Base-by-base conservation (phyloP, 768 basidiomycete genomes). In the Hypholoma fasciculare region DNA sequence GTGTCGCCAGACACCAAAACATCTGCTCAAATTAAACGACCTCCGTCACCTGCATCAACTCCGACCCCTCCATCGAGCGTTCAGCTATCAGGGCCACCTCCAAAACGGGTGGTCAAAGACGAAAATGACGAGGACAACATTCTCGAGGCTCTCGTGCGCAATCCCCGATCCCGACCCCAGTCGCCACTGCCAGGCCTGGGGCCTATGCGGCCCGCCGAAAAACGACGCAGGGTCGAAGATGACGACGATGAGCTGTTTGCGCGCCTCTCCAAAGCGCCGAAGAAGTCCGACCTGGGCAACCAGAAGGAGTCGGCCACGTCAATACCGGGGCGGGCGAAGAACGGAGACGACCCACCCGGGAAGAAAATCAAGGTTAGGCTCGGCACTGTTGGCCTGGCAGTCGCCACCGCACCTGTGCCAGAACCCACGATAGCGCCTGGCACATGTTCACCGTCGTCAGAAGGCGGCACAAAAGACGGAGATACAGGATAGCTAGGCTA, bases 331-430 rank as follows among this genome's bases (percentile, higher is more conserved):
- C 65, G 75, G 61, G 65, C 72, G 56, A 80, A 82, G 72, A 70
- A 70, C 49, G 75, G 78, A 36, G 84, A 85, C 62, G 83, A 83
- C 56, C 78, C 79, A 60, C 83, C 82, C 11, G 40, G 67, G 40
- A 90, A 87, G 73, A 90, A 89, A 70, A 82, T 93, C 67, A 91
- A 90, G 73, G 76, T 93, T 59, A 88, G 84, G 72, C 78, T 92
- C 58, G 84, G 86, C 17, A 68, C 76, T 14, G 72, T 76, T n/a
- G 76, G 75, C 17, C 65, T 78, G 49, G 73, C 74, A 8, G 72
- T 76, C 52, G 73, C 71, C n/a, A 54, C 66, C 13, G 49, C 67
- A 14, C 57, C 69, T 43, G 48, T 65, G 11, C 50, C 65, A 19
- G 61, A 63, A 38, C 47, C 69, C 8, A 54, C 67, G 26, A 55